Evolutionary conservation across 345 rosid genomes (phyloP).

Genomic region (Hevea brasiliensis): DNA sequence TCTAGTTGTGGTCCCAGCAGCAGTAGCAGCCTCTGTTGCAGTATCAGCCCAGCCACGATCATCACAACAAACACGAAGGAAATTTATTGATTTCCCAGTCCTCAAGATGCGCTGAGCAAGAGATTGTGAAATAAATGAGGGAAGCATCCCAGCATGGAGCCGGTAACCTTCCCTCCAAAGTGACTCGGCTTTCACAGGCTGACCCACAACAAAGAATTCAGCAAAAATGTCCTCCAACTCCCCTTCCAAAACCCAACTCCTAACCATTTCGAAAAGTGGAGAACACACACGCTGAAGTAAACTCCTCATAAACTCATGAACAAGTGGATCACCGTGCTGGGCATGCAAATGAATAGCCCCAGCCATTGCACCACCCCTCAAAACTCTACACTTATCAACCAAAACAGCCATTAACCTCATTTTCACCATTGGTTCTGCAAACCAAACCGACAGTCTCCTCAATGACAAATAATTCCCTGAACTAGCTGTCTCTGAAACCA

Average conservation of each 20-base stretch:
- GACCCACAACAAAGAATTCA: constrained; percentile 86
- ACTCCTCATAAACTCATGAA: constrained; percentile 80
- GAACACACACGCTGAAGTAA: constrained; percentile 85
- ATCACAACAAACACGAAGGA: constrained; percentile 92
- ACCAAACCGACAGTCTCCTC: constrained; percentile 92
- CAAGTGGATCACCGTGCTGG: constrained; percentile 91
- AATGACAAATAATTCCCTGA: constrained; percentile 72
- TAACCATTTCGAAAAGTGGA: constrained; percentile 96
- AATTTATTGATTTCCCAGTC: constrained; percentile 95
- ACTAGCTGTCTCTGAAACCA: constrained; percentile 65
- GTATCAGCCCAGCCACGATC: constrained; percentile 97
- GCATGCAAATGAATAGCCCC: constrained; percentile 97
- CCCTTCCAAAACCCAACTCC: constrained; percentile 99
- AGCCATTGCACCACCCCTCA: constrained; percentile 97
- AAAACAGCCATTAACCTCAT: constrained; percentile 98
- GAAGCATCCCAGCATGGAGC: constrained; percentile 85
- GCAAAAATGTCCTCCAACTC: constrained; percentile 92
- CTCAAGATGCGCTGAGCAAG: constrained; percentile 90
- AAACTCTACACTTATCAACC: constrained; percentile 85
- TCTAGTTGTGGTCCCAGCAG: constrained; percentile 88
- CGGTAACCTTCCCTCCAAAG: constrained; percentile 99
- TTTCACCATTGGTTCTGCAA: constrained; percentile 88
- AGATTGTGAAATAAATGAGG: constrained; percentile 84
- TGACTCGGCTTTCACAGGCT: constrained; percentile 87
- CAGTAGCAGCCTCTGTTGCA: constrained; percentile 85